Evolutionary conservation across 2,329 filamentous ascomycete genomes (phyloP), one percentile per base, ranked within the genome.

Genomic region (Paecilomyces dactylethromorphus): DNA sequence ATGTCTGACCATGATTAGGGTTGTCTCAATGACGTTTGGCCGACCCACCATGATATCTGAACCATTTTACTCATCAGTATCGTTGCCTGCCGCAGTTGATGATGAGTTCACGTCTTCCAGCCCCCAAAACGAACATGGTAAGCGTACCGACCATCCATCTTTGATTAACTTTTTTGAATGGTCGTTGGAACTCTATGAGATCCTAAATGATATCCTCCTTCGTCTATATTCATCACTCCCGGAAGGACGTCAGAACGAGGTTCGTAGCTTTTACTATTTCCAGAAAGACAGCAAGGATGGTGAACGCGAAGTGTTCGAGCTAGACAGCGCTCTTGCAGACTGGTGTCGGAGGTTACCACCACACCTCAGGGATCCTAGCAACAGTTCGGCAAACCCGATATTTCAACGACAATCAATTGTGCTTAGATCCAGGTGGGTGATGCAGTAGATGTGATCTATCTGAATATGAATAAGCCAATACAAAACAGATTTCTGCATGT

Each of bases 11-110:
- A 24, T 10, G 29, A 3, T 4, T 45, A 72, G 72, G 4, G 68
- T 74, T 0, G 68, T 74, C n/a, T 70, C 71, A 10, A 74, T 74
- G 72, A 72, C 68, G 7, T 74, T 73, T 57, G 71, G 71, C 18
- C 71, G 72, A 7, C 72, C 72, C 1, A 66, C 69, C 3, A 73
- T 74, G 72, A 70, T 75, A 39, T 69, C 70, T 5, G 68, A 67
- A 58, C 60, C 60, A 1, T 67, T 68, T 0, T 65, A 63, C 31
- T 64, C 61, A 3, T 62, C 63, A 0, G 69, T 73, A 7, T 71
- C 71, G 0, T 24, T 73, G 12, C 72, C 72, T 3, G 56, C 57
- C 1, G 63, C 64, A 3, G 60, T 74, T 3, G 72, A 74, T 15
- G 72, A 74, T 45, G 71, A 74, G 31, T 68, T 66, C 21, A 65